Evolutionary conservation across 148 eudicot genomes (phyloP).

Genomic region (Rhododendron molle): DNA sequence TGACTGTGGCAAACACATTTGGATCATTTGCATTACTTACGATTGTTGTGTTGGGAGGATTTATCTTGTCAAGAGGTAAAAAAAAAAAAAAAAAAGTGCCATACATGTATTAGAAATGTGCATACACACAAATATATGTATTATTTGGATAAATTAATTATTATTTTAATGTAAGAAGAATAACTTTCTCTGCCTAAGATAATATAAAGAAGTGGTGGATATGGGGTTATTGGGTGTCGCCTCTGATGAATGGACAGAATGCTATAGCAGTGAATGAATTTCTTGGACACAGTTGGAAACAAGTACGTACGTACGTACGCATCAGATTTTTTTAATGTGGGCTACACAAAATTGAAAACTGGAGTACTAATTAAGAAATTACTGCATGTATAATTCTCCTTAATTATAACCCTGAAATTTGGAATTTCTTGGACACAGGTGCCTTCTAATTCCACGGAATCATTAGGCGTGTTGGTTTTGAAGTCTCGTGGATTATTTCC

Average conservation of each 20-base stretch:
- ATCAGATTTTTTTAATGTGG: not conserved
- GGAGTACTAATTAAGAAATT: not conserved
- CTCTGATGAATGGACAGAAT: constrained; percentile 46
- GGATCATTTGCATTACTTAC: constrained; percentile 28
- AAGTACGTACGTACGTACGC: constrained; percentile 29
- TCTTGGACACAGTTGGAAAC: constrained; percentile 51
- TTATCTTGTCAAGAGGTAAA: constrained; percentile 29
- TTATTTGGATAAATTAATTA: not conserved
- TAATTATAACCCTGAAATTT: not conserved
- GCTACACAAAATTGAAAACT: not conserved
- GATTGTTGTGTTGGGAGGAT: constrained; percentile 28
- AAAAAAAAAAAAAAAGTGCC: not conserved
- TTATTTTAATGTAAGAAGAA: not conserved
- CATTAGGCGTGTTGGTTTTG: constrained; percentile 36
- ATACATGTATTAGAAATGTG: not conserved
- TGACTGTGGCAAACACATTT: constrained; percentile 31
- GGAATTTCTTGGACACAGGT: constrained; percentile 11
- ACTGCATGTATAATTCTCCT: too few species aligned
- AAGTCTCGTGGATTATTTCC: constrained; percentile 48
- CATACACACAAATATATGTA: not conserved
- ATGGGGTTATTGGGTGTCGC: constrained; percentile 62
- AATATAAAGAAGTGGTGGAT: constrained; percentile 52
- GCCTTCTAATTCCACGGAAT: not conserved
- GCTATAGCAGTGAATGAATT: constrained; percentile 55
- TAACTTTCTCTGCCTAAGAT: constrained; percentile 16